Evolutionary conservation across 2,329 filamentous ascomycete species (phyloP).

Genomic region (Fusarium sp.): DNA sequence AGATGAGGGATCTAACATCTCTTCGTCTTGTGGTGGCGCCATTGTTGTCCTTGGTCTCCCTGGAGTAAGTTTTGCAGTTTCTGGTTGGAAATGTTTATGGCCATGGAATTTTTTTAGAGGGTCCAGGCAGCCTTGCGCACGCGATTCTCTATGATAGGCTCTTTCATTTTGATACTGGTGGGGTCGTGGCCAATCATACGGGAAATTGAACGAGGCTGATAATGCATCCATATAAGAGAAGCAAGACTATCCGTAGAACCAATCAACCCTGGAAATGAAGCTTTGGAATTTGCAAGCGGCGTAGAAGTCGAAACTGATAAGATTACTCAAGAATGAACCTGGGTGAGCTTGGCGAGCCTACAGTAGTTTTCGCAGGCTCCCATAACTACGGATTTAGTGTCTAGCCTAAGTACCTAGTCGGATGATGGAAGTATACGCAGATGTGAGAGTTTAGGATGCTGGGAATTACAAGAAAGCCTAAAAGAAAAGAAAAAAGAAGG

Average conservation of each 20-base stretch:
- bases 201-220: conserved; percentile 29
- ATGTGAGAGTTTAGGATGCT: neutral
- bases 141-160: conserved; percentile 31
- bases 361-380: neutral
- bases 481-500: neutral
- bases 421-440: neutral
- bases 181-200: conserved; percentile 32
- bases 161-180: neutral
- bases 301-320: neutral
- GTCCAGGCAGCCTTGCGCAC: conserved; percentile 45
- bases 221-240: neutral
- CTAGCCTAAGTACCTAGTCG: neutral
- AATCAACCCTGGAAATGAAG: neutral
- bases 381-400: neutral
- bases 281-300: neutral
- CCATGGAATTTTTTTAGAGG: conserved; percentile 47
- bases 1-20: conserved; percentile 41
- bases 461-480: neutral
- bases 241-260: neutral
- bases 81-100: conserved; percentile 33
- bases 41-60: conserved; percentile 39
- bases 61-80: conserved; percentile 22
- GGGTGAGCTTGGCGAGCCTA: neutral
- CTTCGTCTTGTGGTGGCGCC: conserved; percentile 46
- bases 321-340: too few species aligned